phyloP scores from a whole-genome alignment of 176 grass and related monocot species.

The Phragmites australis region DNA sequence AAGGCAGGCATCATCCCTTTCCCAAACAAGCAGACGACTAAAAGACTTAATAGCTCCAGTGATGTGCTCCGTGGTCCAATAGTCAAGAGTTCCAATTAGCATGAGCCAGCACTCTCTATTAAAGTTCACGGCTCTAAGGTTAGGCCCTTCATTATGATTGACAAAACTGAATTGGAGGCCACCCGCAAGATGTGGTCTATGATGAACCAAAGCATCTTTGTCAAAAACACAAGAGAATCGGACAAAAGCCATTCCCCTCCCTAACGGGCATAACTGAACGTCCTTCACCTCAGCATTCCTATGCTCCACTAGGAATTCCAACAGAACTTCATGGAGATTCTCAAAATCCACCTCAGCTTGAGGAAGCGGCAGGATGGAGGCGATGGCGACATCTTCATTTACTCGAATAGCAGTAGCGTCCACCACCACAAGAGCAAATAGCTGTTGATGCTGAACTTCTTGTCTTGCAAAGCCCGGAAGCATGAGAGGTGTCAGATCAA shows the following conservation, averaged over 20 bases:
- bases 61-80: accelerated
- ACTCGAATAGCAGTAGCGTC: too few species aligned
- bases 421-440: too few species aligned
- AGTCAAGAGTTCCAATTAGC: background rate
- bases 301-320: too few species aligned
- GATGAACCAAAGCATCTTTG: background rate
- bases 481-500: too few species aligned
- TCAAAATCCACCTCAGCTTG: too few species aligned
- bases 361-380: too few species aligned
- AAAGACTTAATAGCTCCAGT: background rate
- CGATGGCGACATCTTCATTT: too few species aligned
- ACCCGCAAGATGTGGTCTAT: accelerated
- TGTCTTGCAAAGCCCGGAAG: too few species aligned
- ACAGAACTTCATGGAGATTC: too few species aligned
- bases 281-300: background rate
- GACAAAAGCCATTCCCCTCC: background rate
- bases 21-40: background rate
- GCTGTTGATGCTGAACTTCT: too few species aligned
- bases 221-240: background rate
- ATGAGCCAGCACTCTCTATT: background rate
- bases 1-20: background rate
- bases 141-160: background rate
- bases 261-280: background rate
- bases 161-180: background rate
- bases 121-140: background rate